Conservation (phyloP, 1,284 basidiomycete genomes). For the Cystobasidium pallidum region DNA sequence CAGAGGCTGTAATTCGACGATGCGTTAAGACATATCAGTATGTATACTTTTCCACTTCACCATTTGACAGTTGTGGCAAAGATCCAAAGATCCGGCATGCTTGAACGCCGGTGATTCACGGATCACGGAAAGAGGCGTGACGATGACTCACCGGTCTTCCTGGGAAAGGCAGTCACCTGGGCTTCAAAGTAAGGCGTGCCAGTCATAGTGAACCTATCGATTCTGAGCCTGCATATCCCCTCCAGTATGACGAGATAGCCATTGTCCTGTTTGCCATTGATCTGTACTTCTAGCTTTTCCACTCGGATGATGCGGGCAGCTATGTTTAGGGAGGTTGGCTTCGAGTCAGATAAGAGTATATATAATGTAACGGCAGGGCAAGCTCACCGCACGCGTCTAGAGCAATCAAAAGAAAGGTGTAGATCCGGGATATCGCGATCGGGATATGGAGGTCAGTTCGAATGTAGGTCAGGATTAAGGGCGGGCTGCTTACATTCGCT, state of each 20-base stretch:
- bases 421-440: background rate
- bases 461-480: too few species aligned
- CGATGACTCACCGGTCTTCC: slow-evolving; percentile 4
- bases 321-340: background rate
- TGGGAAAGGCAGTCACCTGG: slow-evolving; percentile 26
- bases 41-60: background rate
- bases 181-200: slow-evolving; percentile 44
- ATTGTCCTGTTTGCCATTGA: slow-evolving; percentile 46
- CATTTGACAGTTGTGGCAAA: background rate
- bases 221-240: slow-evolving; percentile 47
- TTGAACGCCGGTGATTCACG: background rate
- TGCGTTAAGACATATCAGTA: background rate
- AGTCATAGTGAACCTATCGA: slow-evolving; percentile 41
- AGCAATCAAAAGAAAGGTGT: background rate
- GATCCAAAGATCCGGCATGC: background rate
- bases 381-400: slow-evolving; percentile 37
- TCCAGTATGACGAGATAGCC: slow-evolving; percentile 49
- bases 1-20: background rate
- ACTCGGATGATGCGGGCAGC: slow-evolving; percentile 50
- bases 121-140: background rate
- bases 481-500: slow-evolving; percentile 17
- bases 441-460: background rate
- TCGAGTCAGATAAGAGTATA: background rate
- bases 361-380: background rate
- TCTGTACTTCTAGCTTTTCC: slow-evolving; percentile 46